Percentiles rank a stretch among this genome's conserved stretches.
Conservation (phyloP, 1,139 yeast genomes). For the Debaryomycetaceae sp. region DNA sequence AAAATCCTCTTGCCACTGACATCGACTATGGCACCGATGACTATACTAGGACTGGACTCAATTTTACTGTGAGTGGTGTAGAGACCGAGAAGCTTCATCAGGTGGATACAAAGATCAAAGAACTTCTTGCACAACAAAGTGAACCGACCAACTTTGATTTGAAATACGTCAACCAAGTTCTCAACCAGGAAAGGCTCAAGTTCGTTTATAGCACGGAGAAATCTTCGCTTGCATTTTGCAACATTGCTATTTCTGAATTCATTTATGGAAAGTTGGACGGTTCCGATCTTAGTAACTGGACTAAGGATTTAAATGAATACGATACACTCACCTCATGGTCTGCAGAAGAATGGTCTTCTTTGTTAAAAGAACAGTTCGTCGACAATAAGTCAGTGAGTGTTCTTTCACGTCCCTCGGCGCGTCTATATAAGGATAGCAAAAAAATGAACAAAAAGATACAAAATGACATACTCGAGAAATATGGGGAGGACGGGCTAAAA, state of each 20-base stretch:
- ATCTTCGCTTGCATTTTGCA: slow-evolving; percentile 57
- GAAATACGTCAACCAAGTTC: slow-evolving; percentile 58
- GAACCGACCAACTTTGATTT: slow-evolving; percentile 55
- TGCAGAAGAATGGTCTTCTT: slow-evolving; percentile 60
- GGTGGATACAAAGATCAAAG: slow-evolving; percentile 50
- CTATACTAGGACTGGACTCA: slow-evolving; percentile 56
- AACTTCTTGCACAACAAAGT: slow-evolving; percentile 50
- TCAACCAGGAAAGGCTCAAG: slow-evolving; percentile 63
- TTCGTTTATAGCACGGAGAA: slow-evolving; percentile 65
- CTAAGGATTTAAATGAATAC: slow-evolving; percentile 56
- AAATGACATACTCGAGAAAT: slow-evolving; percentile 44
- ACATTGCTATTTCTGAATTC: slow-evolving; percentile 72
- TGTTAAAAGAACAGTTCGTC: slow-evolving; percentile 53
- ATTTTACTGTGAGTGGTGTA: slow-evolving; percentile 65
- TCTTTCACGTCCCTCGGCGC: slow-evolving; percentile 70
- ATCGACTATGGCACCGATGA: slow-evolving; percentile 69
- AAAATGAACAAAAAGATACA: slow-evolving; percentile 47
- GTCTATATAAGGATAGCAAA: slow-evolving; percentile 52
- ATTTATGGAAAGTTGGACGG: slow-evolving; percentile 71
- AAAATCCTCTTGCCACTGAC: slow-evolving; percentile 77
- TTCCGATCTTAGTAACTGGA: slow-evolving; percentile 51
- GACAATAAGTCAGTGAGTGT: slow-evolving; percentile 71
- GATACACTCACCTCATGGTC: slow-evolving; percentile 62
- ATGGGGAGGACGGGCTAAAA: slow-evolving; percentile 63
- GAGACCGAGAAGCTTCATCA: slow-evolving; percentile 61